Conservation (phyloP, 768 basidiomycete species). For the Rhodotorula taiwanensis region DNA sequence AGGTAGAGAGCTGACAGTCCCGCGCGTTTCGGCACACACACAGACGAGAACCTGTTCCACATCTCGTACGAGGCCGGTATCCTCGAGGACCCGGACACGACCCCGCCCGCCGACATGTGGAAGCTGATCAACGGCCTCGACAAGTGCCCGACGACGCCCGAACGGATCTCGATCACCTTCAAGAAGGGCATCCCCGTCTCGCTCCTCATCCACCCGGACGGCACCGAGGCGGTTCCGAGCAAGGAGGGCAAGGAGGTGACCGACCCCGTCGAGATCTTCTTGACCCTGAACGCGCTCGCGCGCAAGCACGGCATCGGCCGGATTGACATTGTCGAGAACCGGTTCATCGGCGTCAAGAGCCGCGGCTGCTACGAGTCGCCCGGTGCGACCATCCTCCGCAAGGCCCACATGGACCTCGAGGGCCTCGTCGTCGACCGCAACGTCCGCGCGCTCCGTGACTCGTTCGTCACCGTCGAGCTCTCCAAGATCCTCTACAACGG, state of each 20-base stretch:
- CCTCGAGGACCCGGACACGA: constrained; percentile 90
- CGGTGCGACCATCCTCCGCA: constrained; percentile 89
- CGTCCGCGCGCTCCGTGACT: constrained; percentile 86
- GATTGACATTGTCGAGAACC: constrained; percentile 98
- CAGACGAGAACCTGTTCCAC: constrained; percentile 97
- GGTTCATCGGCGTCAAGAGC: constrained; percentile 98
- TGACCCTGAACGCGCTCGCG: constrained; percentile 79
- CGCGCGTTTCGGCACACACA: neutral
- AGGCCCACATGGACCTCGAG: constrained; percentile 91
- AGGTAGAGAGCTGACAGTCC: neutral
- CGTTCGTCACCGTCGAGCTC: constrained; percentile 85
- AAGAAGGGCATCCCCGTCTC: constrained; percentile 76
- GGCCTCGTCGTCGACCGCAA: constrained; percentile 97
- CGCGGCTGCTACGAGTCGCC: constrained; percentile 99
- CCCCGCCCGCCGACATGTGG: constrained; percentile 97
- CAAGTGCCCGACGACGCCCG: constrained; percentile 68
- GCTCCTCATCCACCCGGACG: constrained; percentile 52
- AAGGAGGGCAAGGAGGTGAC: constrained; percentile 57
- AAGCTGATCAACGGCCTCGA: constrained; percentile 83
- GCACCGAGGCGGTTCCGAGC: constrained; percentile 26
- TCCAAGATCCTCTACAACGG: constrained; percentile 94
- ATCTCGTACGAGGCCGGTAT: constrained; percentile 99
- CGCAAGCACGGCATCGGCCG: constrained; percentile 93
- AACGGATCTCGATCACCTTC: constrained; percentile 79
- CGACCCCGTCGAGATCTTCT: constrained; percentile 92